Evolutionary conservation across 345 rosid genomes (phyloP).

Genomic region (Citrus australasica): DNA sequence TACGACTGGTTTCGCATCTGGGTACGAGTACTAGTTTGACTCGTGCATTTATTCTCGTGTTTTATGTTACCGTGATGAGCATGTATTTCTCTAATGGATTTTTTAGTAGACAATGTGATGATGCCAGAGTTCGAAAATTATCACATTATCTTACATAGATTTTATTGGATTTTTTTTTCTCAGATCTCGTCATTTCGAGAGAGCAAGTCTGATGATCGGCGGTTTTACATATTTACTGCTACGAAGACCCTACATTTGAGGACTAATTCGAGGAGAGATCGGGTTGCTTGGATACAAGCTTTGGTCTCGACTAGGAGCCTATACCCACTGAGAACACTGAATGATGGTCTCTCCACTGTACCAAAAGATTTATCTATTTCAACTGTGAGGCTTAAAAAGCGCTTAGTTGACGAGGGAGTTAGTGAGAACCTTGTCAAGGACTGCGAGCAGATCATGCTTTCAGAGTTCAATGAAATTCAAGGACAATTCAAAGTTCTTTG

Average conservation of each 20-base stretch:
- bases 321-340: constrained; percentile 58
- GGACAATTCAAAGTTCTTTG: constrained; percentile 65
- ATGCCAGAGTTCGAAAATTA: background rate
- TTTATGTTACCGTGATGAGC: background rate
- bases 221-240: constrained; percentile 92
- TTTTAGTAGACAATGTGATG: background rate
- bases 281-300: constrained; percentile 93
- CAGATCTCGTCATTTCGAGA: constrained; percentile 97
- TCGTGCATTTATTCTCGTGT: background rate
- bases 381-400: constrained; percentile 69
- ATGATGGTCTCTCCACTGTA: constrained; percentile 47
- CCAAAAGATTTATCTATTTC: constrained; percentile 69
- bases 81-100: background rate
- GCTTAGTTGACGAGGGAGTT: constrained; percentile 64
- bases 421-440: constrained; percentile 70
- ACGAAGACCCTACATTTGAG: constrained; percentile 96
- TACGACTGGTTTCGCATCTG: constrained; percentile 8
- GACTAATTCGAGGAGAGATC: constrained; percentile 73
- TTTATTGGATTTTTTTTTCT: constrained; percentile 21
- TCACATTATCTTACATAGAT: constrained; percentile 13
- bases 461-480: constrained; percentile 78
- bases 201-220: constrained; percentile 91
- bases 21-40: constrained; percentile 1
- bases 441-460: constrained; percentile 84
- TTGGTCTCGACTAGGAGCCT: constrained; percentile 67